Percentiles rank a stretch among this genome's conserved stretches.
phyloP scores from a whole-genome alignment of 352 stramenopile genomes.

The Pythium folliculosum region DNA sequence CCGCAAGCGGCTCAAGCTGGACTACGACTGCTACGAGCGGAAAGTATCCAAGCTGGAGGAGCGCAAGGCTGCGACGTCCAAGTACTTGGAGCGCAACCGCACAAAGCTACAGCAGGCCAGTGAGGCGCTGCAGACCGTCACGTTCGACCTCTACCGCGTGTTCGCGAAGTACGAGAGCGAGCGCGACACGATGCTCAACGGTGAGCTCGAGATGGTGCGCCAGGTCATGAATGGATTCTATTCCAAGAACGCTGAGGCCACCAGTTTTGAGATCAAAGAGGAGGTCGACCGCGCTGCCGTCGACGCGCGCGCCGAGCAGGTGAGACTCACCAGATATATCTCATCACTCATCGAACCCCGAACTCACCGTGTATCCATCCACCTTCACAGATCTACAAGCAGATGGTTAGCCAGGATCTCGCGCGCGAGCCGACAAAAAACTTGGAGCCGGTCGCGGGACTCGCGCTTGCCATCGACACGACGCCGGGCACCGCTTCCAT shows the following conservation, averaged over 20 bases:
- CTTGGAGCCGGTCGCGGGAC: not conserved
- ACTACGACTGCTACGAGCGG: constrained; percentile 69
- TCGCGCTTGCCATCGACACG: not conserved
- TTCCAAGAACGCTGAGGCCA: constrained; percentile 68
- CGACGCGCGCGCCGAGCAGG: constrained; percentile 49
- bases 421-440: constrained; percentile 30
- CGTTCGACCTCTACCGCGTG: constrained; percentile 67
- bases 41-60: constrained; percentile 47
- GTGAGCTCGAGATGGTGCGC: constrained; percentile 78
- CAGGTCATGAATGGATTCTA: constrained; percentile 84
- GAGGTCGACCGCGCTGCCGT: constrained; percentile 53
- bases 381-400: constrained; percentile 44
- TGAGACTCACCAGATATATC: constrained; percentile 1
- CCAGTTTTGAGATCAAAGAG: constrained; percentile 60
- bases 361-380: not conserved
- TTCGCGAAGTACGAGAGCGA: constrained; percentile 82
- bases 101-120: constrained; percentile 52
- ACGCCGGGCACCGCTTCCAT: not conserved
- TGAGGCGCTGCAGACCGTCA: constrained; percentile 48
- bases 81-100: constrained; percentile 60
- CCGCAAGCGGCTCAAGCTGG: constrained; percentile 67
- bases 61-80: constrained; percentile 18
- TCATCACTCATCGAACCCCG: not conserved
- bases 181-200: constrained; percentile 72
- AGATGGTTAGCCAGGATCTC: constrained; percentile 58